Conservation (phyloP, 768 basidiomycete species). For the Mrakia blollopis region DNA sequence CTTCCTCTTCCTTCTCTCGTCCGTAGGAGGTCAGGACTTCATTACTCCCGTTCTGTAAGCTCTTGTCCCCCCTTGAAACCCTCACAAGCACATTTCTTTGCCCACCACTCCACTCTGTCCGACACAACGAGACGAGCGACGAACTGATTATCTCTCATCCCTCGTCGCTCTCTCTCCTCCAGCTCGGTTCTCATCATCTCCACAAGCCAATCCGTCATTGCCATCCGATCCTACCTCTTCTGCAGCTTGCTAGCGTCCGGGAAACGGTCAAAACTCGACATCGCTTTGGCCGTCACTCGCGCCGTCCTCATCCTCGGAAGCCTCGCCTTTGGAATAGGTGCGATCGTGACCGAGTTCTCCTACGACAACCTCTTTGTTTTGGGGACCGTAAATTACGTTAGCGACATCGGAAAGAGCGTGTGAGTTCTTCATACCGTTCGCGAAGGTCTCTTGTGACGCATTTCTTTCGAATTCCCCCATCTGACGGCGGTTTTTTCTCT, state of each 20-base stretch:
- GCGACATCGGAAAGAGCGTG: background rate
- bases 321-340: background rate
- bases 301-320: background rate
- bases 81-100: no score
- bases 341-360: background rate
- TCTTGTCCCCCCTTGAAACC: no score
- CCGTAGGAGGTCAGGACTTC: background rate
- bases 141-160: background rate
- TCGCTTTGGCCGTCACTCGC: background rate
- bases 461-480: background rate
- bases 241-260: background rate
- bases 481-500: background rate
- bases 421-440: background rate
- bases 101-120: no score
- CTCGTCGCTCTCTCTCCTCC: background rate
- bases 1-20: background rate
- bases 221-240: slow-evolving; percentile 3
- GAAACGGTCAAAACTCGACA: background rate
- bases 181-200: background rate
- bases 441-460: no score
- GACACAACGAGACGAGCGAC: background rate
- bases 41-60: background rate
- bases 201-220: background rate
- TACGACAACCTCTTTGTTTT: background rate
- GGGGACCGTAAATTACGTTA: background rate